Conservation (phyloP, 306 rosid species). For the Albizia julibrissin region DNA sequence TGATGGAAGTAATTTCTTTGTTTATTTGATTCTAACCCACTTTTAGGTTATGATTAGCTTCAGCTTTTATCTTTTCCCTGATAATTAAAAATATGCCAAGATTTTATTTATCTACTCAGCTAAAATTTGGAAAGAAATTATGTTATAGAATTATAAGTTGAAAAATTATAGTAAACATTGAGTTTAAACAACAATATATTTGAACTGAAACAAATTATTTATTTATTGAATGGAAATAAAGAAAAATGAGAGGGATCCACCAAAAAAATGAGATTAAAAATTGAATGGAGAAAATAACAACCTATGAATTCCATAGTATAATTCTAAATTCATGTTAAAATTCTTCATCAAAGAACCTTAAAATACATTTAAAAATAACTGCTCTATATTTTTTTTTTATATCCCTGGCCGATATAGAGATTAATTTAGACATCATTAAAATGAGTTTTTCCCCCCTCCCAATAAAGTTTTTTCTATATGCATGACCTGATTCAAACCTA, state of each 20-base stretch:
- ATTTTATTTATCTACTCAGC: not conserved
- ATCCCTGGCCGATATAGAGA: too few species aligned
- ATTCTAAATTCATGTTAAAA: not conserved
- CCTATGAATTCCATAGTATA: not conserved
- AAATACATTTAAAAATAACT: too few species aligned
- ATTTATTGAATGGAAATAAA: not conserved
- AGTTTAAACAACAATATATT: not conserved
- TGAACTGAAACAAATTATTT: not conserved
- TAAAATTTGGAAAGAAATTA: not conserved
- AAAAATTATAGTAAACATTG: too few species aligned
- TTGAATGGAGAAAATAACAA: not conserved
- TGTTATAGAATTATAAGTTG: not conserved
- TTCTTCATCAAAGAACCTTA: not conserved
- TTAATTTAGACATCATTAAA: too few species aligned
- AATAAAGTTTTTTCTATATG: too few species aligned
- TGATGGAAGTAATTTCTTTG: too few species aligned
- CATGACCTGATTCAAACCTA: too few species aligned
- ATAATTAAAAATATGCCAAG: not conserved
- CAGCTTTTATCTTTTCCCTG: not conserved
- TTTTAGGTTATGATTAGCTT: not conserved
- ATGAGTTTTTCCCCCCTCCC: too few species aligned
- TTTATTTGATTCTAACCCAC: not conserved
- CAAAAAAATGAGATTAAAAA: not conserved
- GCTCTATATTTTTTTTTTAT: not conserved
- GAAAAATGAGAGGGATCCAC: not conserved